A percentile compares a stretch with the other conserved stretches of the same genome.
Conservation (phyloP, 805 yeast genomes). For the Teunomyces lycoperdinae region DNA sequence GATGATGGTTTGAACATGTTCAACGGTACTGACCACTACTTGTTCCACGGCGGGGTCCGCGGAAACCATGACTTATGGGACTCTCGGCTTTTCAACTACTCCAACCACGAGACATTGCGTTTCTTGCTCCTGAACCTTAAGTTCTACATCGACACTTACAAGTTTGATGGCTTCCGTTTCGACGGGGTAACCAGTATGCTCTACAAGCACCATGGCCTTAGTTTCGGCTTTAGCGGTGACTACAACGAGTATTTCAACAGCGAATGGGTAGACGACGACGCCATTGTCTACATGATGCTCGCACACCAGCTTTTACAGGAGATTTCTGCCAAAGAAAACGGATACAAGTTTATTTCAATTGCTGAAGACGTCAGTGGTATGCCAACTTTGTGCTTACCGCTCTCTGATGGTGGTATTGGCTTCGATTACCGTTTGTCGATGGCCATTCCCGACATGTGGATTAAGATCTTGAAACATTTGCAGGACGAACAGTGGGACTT, state of each 20-base stretch:
- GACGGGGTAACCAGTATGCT: conserved; percentile 97
- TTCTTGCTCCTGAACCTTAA: conserved; percentile 82
- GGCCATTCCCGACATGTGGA: conserved; percentile 99
- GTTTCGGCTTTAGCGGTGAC: conserved; percentile 87
- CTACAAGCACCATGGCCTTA: conserved; percentile 88
- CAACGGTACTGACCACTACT: conserved; percentile 94
- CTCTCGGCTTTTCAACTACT: conserved; percentile 89
- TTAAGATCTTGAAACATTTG: conserved; percentile 80
- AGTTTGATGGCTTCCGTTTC: conserved; percentile 92
- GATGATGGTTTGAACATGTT: conserved; percentile 90
- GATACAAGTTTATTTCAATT: conserved; percentile 60
- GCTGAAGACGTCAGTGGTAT: conserved; percentile 98
- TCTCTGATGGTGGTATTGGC: conserved; percentile 80
- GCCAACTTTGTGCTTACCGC: conserved; percentile 87
- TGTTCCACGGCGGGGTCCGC: conserved; percentile 87
- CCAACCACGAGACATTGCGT: conserved; percentile 85
- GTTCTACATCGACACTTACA: conserved; percentile 75
- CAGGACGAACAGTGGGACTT: conserved; percentile 90
- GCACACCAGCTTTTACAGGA: conserved; percentile 77
- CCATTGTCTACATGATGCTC: conserved; percentile 79
- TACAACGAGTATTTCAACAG: conserved; percentile 86
- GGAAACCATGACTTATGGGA: conserved; percentile 95
- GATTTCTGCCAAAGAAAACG: conserved; percentile 37
- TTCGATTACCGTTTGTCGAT: conserved; percentile 91
- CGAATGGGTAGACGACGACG: conserved; percentile 80